A percentile compares a stretch with the other conserved stretches of the same genome.
Conservation (phyloP, 1,284 basidiomycete species). For the Calocybe gambosa region DNA sequence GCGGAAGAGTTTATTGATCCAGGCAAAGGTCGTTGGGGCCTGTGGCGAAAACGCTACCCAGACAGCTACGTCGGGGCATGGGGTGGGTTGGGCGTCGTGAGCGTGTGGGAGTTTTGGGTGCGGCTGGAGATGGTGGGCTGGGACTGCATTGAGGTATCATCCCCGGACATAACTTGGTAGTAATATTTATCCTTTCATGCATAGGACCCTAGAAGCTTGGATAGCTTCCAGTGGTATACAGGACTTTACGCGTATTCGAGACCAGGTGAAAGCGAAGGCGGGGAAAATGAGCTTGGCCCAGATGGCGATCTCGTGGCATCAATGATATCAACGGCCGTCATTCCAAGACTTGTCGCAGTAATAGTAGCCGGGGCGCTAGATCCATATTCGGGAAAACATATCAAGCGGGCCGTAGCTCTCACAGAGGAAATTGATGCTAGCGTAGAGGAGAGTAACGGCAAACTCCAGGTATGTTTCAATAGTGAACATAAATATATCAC, state of each 20-base stretch:
- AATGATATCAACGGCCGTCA: slow-evolving; percentile 80
- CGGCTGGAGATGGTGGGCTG: slow-evolving; percentile 82
- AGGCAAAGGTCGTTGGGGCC: slow-evolving; percentile 72
- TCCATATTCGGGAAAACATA: slow-evolving; percentile 69
- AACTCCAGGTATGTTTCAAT: slow-evolving; percentile 63
- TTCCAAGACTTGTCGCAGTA: slow-evolving; percentile 69
- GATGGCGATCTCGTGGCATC: slow-evolving; percentile 87
- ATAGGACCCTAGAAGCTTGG: slow-evolving; percentile 56
- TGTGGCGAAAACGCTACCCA: slow-evolving; percentile 71
- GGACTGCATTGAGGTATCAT: slow-evolving; percentile 76
- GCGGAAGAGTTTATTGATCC: slow-evolving; percentile 85
- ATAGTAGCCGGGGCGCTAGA: slow-evolving; percentile 75
- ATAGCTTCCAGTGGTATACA: slow-evolving; percentile 81
- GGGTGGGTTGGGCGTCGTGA: slow-evolving; percentile 84
- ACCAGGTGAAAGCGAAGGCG: slow-evolving; percentile 40
- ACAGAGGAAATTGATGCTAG: slow-evolving; percentile 79
- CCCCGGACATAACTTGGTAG: neutral
- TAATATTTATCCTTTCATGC: slow-evolving; percentile 10
- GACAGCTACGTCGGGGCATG: slow-evolving; percentile 88
- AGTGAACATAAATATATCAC: neutral
- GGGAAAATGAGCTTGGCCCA: slow-evolving; percentile 59
- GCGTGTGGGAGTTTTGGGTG: slow-evolving; percentile 96
- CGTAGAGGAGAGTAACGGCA: slow-evolving; percentile 58
- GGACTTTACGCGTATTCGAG: slow-evolving; percentile 76
- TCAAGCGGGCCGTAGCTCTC: slow-evolving; percentile 64